Evolutionary conservation across 2,329 filamentous ascomycete species (phyloP).

Genomic region (Grosmannia serpens): DNA sequence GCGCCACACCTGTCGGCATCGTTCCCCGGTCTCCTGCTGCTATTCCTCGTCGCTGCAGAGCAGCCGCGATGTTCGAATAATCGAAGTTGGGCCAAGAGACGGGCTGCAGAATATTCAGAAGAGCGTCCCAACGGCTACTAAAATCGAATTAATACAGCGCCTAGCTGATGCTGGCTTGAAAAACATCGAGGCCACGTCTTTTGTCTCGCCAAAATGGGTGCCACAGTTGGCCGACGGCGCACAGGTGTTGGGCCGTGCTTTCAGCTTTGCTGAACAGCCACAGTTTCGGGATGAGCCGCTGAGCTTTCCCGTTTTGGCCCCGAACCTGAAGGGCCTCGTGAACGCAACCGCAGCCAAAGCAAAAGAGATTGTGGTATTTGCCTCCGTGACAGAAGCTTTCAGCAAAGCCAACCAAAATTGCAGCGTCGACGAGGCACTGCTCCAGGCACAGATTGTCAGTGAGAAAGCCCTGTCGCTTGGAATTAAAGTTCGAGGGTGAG

Average conservation of each 20-base stretch:
- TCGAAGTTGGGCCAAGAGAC: constrained; percentile 75
- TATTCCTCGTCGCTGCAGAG: background rate
- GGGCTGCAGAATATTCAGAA: constrained; percentile 75
- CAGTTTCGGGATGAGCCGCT: background rate
- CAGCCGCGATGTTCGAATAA: constrained; percentile 29
- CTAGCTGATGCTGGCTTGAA: constrained; percentile 56
- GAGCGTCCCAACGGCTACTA: constrained; percentile 56
- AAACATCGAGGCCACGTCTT: constrained; percentile 69
- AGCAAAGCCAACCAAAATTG: constrained; percentile 73
- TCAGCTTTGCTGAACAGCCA: background rate
- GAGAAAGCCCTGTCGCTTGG: background rate
- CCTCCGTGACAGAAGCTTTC: constrained; percentile 69
- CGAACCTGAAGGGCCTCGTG: constrained; percentile 33
- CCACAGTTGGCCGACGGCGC: constrained; percentile 41
- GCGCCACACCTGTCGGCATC: background rate
- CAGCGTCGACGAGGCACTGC: constrained; percentile 10
- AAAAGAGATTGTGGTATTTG: constrained; percentile 35
- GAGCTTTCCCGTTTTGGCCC: background rate
- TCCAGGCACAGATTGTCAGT: background rate
- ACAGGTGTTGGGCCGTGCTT: background rate
- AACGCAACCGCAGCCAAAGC: constrained; percentile 43
- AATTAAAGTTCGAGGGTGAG: background rate
- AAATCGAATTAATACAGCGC: constrained; percentile 61
- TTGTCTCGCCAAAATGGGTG: constrained; percentile 74
- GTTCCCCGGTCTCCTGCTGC: background rate